These are phyloP conservation scores for Adansonia rubrostipa DNA, from an alignment of 441 rosid species.

Conservation along the genomic window DNA sequence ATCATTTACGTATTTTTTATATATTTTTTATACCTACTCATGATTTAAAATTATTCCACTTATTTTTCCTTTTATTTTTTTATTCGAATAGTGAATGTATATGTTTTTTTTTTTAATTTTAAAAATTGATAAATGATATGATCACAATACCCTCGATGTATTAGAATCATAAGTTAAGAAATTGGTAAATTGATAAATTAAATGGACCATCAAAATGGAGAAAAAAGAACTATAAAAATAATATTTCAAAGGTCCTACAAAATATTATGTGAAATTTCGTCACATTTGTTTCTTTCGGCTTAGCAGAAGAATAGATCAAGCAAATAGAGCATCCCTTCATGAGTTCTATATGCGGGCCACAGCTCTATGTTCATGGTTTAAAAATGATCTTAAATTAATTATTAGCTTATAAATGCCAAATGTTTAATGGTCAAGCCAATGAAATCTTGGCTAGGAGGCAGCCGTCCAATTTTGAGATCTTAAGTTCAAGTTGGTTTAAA, in stretches of 20 bases:
- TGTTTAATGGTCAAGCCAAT: background rate
- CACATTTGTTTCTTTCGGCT: slow-evolving; percentile 12
- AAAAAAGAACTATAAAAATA: no score
- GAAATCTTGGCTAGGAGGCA: no score
- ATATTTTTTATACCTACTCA: no score
- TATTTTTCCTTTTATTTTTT: background rate
- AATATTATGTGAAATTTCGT: background rate
- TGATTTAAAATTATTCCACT: no score
- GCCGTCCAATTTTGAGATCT: background rate
- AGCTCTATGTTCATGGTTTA: background rate
- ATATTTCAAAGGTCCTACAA: slow-evolving; percentile 22
- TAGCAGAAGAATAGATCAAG: background rate
- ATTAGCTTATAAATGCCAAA: slow-evolving; percentile 4
- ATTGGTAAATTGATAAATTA: background rate
- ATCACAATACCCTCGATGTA: background rate
- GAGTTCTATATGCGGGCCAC: background rate
- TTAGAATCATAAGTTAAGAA: background rate
- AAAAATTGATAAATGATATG: background rate
- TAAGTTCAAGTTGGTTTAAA: background rate
- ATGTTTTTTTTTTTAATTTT: background rate
- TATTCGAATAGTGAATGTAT: background rate
- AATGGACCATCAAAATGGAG: background rate
- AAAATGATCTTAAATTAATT: slow-evolving; percentile 3
- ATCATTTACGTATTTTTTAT: no score
- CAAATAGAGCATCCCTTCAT: background rate